phyloP scores from a whole-genome alignment of 495 filamentous ascomycete genomes.

The Cetradonia linearis region DNA sequence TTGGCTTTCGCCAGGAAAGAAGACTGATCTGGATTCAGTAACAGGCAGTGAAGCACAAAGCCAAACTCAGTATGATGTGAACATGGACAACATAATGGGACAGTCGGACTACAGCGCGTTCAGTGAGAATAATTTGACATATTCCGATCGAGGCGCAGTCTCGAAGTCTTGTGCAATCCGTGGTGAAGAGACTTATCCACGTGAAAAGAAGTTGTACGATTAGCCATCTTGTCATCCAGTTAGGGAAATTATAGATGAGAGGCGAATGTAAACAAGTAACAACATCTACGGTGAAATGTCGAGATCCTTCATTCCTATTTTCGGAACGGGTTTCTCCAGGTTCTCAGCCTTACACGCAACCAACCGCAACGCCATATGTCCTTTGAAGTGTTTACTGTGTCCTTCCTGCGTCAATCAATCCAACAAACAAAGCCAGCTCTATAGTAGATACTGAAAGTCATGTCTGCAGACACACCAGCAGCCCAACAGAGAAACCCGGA shows the following conservation, averaged over 20 bases:
- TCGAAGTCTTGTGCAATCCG: not conserved
- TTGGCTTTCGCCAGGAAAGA: not conserved
- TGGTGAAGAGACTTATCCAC: not conserved
- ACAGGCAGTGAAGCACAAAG: not conserved
- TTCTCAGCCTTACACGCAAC: not conserved
- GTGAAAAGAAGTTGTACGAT: not conserved
- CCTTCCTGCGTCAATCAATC: no score
- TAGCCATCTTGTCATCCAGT: not conserved
- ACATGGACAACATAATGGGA: not conserved
- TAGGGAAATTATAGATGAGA: no score
- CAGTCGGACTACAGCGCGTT: not conserved
- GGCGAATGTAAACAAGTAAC: not conserved
- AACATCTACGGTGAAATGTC: not conserved
- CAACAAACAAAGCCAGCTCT: not conserved
- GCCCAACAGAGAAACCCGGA: not conserved
- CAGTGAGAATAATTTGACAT: not conserved
- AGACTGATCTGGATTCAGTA: not conserved
- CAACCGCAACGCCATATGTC: not conserved
- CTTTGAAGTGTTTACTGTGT: not conserved
- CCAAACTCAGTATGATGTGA: not conserved
- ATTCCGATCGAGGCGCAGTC: not conserved
- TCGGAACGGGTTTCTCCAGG: not conserved
- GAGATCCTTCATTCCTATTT: not conserved
- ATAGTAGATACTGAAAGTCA: not conserved
- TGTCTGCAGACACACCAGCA: conserved; percentile 8